These are phyloP conservation scores for Haberlea rhodopensis DNA, from an alignment of 257 asterid genomes.

Conservation along the genomic window DNA sequence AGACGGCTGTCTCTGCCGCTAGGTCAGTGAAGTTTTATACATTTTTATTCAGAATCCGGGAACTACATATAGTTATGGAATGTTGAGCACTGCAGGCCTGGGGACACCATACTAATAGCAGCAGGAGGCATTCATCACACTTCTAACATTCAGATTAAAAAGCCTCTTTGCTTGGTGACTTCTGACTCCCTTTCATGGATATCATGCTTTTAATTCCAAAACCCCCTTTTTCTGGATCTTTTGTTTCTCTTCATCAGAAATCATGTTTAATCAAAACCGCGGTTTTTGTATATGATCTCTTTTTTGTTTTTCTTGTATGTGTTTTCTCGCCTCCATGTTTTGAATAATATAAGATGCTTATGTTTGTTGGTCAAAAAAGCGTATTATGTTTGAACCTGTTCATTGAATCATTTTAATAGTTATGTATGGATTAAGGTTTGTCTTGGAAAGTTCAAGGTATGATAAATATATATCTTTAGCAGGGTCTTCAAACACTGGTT, in stretches of 20 bases:
- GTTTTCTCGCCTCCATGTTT: slow-evolving; percentile 13
- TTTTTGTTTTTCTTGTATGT: too few species aligned
- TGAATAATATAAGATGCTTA: slow-evolving; percentile 6
- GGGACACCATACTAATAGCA: too few species aligned
- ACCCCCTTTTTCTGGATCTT: too few species aligned
- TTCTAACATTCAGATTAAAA: too few species aligned
- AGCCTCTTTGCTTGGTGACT: too few species aligned
- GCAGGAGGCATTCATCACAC: too few species aligned
- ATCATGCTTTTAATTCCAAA: too few species aligned
- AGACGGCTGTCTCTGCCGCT: slow-evolving; percentile 80
- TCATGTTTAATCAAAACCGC: too few species aligned
- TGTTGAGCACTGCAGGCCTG: slow-evolving; percentile 62
- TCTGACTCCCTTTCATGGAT: too few species aligned
- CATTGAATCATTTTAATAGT: slow-evolving; percentile 3
- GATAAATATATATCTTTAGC: not conserved
- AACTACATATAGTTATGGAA: slow-evolving; percentile 21
- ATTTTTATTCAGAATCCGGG: slow-evolving; percentile 20
- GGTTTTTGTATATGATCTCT: too few species aligned
- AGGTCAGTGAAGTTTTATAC: slow-evolving; percentile 49
- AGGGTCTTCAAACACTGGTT: not conserved
- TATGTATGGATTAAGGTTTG: not conserved
- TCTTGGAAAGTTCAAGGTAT: not conserved
- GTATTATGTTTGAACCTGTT: not conserved
- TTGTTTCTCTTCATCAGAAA: too few species aligned
- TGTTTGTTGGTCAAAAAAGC: not conserved